Percentiles rank a stretch among this genome's conserved stretches.
phyloP scores from a whole-genome alignment of 345 rosid genomes.

The Heritiera littoralis region DNA sequence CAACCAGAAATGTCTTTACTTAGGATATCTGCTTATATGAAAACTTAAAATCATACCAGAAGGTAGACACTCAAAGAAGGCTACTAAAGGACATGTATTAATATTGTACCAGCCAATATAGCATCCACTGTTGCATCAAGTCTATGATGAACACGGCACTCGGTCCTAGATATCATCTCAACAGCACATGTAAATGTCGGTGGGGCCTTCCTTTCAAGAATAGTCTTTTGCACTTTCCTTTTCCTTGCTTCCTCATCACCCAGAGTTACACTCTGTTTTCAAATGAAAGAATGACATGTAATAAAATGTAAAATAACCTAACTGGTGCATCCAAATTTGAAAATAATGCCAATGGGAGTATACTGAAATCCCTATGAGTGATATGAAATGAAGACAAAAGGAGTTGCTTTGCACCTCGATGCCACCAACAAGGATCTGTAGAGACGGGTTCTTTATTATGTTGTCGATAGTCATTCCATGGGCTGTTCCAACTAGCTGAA shows the following conservation, averaged over 20 bases:
- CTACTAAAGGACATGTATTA: constrained; percentile 5
- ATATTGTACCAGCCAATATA: constrained; percentile 66
- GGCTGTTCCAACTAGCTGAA: constrained; percentile 94
- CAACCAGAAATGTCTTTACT: constrained; percentile 21
- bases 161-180: constrained; percentile 81
- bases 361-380: constrained; percentile 5
- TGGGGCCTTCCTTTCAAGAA: constrained; percentile 77
- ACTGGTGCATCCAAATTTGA: background rate
- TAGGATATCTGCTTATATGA: background rate
- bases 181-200: constrained; percentile 56
- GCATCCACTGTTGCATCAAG: constrained; percentile 91
- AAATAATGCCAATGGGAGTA: background rate
- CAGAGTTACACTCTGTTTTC: constrained; percentile 36
- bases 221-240: constrained; percentile 93
- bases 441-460: constrained; percentile 88
- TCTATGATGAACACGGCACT: constrained; percentile 81
- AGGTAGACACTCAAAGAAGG: background rate
- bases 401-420: constrained; percentile 62
- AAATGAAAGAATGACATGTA: constrained; percentile 10
- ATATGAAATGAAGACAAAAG: constrained; percentile 17
- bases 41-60: constrained; percentile 11
- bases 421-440: constrained; percentile 90
- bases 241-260: constrained; percentile 92
- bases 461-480: constrained; percentile 93
- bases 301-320: constrained; percentile 11